These are phyloP conservation scores for Arctostaphylos glauca DNA, from an alignment of 148 eudicot genomes.

Conservation along the genomic window DNA sequence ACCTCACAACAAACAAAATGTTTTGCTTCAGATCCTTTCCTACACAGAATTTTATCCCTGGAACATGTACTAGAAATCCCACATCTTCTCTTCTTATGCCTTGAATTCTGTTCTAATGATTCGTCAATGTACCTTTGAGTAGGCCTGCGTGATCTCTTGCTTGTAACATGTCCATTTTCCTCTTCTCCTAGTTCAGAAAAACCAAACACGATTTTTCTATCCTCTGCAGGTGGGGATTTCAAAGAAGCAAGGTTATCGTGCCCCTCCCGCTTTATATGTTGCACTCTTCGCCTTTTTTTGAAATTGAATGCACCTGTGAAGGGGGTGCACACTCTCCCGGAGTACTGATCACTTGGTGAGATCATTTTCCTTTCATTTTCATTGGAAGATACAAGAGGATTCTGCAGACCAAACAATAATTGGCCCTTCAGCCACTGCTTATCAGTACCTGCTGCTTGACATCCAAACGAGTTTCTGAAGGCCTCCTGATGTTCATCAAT, in stretches of 20 bases:
- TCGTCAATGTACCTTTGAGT: slow-evolving; percentile 24
- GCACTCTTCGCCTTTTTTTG: slow-evolving; percentile 24
- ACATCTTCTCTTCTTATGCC: slow-evolving; percentile 8
- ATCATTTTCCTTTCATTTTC: slow-evolving; percentile 11
- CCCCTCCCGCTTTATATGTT: slow-evolving; percentile 19
- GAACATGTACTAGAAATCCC: not conserved
- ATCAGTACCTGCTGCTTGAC: slow-evolving; percentile 17
- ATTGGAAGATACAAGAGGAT: slow-evolving; percentile 11
- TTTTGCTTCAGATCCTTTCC: slow-evolving; percentile 9
- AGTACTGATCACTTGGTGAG: slow-evolving; percentile 16
- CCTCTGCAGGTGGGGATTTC: slow-evolving; percentile 18
- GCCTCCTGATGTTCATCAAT: slow-evolving; percentile 14
- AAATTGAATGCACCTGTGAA: slow-evolving; percentile 12
- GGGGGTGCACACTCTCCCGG: not conserved
- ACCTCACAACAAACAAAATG: slow-evolving; percentile 1
- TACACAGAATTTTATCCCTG: slow-evolving; percentile 1
- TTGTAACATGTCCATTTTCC: slow-evolving; percentile 2
- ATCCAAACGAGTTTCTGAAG: slow-evolving; percentile 21
- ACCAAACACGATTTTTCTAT: not conserved
- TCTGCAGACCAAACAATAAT: slow-evolving; percentile 17
- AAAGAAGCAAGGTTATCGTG: slow-evolving; percentile 9
- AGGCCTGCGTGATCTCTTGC: slow-evolving; percentile 26
- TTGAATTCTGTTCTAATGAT: slow-evolving; percentile 13
- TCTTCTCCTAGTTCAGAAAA: slow-evolving; percentile 8
- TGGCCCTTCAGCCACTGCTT: slow-evolving; percentile 22